phyloP scores from a whole-genome alignment of 2,329 filamentous ascomycete genomes.

The Talaromyces sp. region DNA sequence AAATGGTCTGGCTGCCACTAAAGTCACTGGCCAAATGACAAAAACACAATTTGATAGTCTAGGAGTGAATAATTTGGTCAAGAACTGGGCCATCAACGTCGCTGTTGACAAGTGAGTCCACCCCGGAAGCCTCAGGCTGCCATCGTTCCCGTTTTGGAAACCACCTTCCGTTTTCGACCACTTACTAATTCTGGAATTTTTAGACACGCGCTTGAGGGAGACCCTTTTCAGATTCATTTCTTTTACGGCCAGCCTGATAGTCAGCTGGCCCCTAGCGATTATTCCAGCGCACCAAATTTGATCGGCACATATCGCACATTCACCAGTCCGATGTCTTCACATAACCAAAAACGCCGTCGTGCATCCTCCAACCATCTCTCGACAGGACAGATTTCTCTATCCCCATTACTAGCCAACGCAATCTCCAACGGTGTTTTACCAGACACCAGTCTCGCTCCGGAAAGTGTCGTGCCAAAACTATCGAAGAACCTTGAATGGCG shows the following conservation, averaged over 20 bases:
- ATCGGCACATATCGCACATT: slow-evolving; percentile 62
- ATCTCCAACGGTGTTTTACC: slow-evolving; percentile 16
- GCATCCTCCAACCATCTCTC: slow-evolving; percentile 2
- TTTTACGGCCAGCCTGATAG: slow-evolving; percentile 55
- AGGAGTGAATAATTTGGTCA: slow-evolving; percentile 30
- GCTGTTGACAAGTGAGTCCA: slow-evolving; percentile 40
- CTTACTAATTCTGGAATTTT: slow-evolving; percentile 11
- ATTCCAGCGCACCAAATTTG: slow-evolving; percentile 51
- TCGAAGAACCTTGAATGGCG: slow-evolving; percentile 23
- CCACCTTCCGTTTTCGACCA: background rate
- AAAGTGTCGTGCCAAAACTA: slow-evolving; percentile 20
- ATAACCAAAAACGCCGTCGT: background rate
- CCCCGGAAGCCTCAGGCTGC: background rate
- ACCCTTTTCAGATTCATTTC: slow-evolving; percentile 64
- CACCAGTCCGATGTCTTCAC: slow-evolving; percentile 15
- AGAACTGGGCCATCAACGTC: slow-evolving; percentile 67
- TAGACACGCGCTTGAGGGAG: slow-evolving; percentile 48
- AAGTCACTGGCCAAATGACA: slow-evolving; percentile 18
- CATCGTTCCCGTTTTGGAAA: background rate
- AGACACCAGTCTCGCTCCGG: slow-evolving; percentile 11
- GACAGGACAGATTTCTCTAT: slow-evolving; percentile 21
- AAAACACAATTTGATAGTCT: slow-evolving; percentile 20
- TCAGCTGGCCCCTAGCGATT: slow-evolving; percentile 37
- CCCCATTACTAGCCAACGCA: slow-evolving; percentile 21
- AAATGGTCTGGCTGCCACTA: background rate